These are phyloP conservation scores for Kazachstania sp. DNA, from an alignment of 1,139 yeast species.

Conservation along the genomic window DNA sequence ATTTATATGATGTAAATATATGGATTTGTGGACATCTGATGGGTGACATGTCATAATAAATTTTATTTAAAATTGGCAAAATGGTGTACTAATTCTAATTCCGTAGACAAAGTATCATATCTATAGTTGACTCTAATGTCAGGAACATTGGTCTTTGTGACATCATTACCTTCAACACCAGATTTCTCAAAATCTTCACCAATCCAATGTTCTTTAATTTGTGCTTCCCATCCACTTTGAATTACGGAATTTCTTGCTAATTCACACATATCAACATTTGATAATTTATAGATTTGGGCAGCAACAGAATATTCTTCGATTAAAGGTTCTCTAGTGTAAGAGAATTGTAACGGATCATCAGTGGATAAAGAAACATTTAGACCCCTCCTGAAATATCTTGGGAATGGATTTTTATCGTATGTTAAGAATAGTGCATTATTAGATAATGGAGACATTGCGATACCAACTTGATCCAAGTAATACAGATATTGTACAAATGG, in stretches of 20 bases:
- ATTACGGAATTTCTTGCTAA: constrained; percentile 71
- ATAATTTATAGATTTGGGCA: constrained; percentile 88
- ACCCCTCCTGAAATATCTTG: constrained; percentile 82
- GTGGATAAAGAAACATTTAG: constrained; percentile 86
- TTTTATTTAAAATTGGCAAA: constrained; percentile 34
- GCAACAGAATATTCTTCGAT: constrained; percentile 97
- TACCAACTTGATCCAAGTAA: constrained; percentile 88
- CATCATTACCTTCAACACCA: constrained; percentile 74
- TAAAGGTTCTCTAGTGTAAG: constrained; percentile 94
- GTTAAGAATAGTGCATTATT: constrained; percentile 93
- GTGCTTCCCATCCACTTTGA: constrained; percentile 88
- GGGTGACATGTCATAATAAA: neutral
- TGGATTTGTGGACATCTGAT: neutral
- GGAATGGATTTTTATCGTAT: constrained; percentile 91
- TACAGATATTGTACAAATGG: constrained; percentile 91
- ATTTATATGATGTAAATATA: neutral
- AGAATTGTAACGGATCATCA: constrained; percentile 90
- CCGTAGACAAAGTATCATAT: constrained; percentile 71
- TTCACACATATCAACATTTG: constrained; percentile 96
- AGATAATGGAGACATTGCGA: constrained; percentile 98
- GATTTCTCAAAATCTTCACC: constrained; percentile 57
- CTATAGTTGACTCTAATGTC: constrained; percentile 75
- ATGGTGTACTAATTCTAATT: constrained; percentile 58
- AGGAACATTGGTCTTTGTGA: constrained; percentile 93
- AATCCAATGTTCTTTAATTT: constrained; percentile 83